phyloP scores from a whole-genome alignment of 768 basidiomycete species.

The Suillus hirtellus region DNA sequence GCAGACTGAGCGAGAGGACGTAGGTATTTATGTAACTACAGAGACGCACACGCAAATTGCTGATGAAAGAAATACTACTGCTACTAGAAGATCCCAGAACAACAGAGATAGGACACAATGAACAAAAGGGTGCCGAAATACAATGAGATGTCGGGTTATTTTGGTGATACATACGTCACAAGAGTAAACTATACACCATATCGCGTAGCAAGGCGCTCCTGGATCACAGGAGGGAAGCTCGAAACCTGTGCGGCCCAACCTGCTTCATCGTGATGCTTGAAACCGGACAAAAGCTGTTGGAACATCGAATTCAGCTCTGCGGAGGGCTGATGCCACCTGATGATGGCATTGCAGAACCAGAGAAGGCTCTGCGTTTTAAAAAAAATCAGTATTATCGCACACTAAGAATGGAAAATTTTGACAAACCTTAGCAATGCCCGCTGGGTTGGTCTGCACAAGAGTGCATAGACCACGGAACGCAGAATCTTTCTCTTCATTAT shows the following conservation, averaged over 20 bases:
- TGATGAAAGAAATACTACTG: conserved; percentile 24
- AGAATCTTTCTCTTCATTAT: conserved; percentile 99
- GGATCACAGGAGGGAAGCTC: conserved; percentile 85
- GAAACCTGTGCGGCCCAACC: conserved; percentile 86
- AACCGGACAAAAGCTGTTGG: conserved; percentile 82
- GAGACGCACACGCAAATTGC: conserved; percentile 17
- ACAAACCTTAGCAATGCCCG: conserved; percentile 87
- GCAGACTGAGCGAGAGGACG: conserved; percentile 20
- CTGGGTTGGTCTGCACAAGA: conserved; percentile 91
- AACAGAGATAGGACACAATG: conserved; percentile 29
- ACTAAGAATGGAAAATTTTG: not conserved
- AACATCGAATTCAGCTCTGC: conserved; percentile 93
- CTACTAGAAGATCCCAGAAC: conserved; percentile 23
- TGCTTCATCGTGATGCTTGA: conserved; percentile 83
- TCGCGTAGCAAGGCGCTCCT: conserved; percentile 80
- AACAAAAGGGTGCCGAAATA: conserved; percentile 14
- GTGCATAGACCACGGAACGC: conserved; percentile 98
- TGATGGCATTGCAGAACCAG: conserved; percentile 98
- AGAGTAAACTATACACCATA: conserved; percentile 69
- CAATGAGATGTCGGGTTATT: conserved; percentile 11
- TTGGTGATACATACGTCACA: conserved; percentile 16
- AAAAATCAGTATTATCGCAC: conserved; percentile 10
- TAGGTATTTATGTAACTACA: conserved; percentile 33
- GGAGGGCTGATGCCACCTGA: conserved; percentile 93
- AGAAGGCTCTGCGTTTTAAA: conserved; percentile 66